These are phyloP conservation scores for Xanthoparmelia taractica DNA, from an alignment of 495 filamentous ascomycete genomes.

Conservation along the genomic window DNA sequence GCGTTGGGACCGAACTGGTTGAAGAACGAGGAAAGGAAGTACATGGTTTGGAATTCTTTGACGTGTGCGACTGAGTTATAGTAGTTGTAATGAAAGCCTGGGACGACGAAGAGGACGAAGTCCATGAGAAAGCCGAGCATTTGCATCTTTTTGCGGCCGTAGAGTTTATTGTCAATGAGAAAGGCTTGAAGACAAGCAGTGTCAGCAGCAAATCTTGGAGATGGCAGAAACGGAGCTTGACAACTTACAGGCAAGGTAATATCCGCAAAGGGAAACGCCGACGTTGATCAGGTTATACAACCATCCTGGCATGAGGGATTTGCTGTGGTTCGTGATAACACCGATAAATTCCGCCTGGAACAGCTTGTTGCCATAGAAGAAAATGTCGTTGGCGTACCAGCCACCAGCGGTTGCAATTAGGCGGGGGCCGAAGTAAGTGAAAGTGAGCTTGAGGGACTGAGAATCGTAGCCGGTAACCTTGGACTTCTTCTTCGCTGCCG, in stretches of 20 bases:
- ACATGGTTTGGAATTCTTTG: slow-evolving; percentile 80
- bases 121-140: slow-evolving; percentile 78
- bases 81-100: slow-evolving; percentile 76
- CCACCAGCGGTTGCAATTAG: slow-evolving; percentile 73
- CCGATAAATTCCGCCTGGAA: slow-evolving; percentile 83
- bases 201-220: not conserved
- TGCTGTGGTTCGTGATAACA: slow-evolving; percentile 41
- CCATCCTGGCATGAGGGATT: slow-evolving; percentile 41
- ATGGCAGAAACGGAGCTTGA: not conserved
- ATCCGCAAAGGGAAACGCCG: slow-evolving; percentile 70
- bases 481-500: slow-evolving; percentile 55
- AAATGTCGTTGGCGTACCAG: slow-evolving; percentile 90
- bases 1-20: slow-evolving; percentile 93
- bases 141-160: slow-evolving; percentile 88
- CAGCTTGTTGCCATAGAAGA: slow-evolving; percentile 97
- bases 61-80: slow-evolving; percentile 59
- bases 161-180: slow-evolving; percentile 84
- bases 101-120: slow-evolving; percentile 81
- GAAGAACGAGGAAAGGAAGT: slow-evolving; percentile 90
- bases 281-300: slow-evolving; percentile 86
- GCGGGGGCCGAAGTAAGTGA: slow-evolving; percentile 72
- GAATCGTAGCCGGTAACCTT: slow-evolving; percentile 82
- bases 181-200: slow-evolving; percentile 36
- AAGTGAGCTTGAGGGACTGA: slow-evolving; percentile 65
- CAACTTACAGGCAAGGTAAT: slow-evolving; percentile 59